Evolutionary conservation across 495 filamentous ascomycete genomes (phyloP).

Genomic region (Extremus antarcticus): DNA sequence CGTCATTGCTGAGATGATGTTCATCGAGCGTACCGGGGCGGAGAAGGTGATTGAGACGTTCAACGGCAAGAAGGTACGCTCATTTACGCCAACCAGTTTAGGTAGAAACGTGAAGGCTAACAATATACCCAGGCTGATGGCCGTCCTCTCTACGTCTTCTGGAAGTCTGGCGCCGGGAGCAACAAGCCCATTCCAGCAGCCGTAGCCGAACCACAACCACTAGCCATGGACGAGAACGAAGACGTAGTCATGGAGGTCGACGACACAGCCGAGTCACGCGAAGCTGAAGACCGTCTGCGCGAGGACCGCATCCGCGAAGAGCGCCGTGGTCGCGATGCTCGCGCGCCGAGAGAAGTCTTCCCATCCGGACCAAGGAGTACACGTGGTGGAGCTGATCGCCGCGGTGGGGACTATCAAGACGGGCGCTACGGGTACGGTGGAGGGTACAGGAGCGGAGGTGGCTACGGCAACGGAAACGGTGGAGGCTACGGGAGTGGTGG

Average conservation of each 20-base stretch:
- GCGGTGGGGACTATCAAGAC: slow-evolving; percentile 19
- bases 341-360: neutral
- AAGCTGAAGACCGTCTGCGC: slow-evolving; percentile 5
- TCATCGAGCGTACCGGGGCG: slow-evolving; percentile 64
- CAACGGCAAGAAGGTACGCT: slow-evolving; percentile 66
- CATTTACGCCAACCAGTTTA: too few species aligned
- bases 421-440: slow-evolving; percentile 23
- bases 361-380: slow-evolving; percentile 1
- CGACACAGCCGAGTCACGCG: slow-evolving; percentile 1
- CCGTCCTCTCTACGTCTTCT: slow-evolving; percentile 62
- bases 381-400: too few species aligned
- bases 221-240: neutral
- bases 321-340: slow-evolving; percentile 9
- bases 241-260: slow-evolving; percentile 30
- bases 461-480: too few species aligned
- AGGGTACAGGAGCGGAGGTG: neutral
- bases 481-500: neutral
- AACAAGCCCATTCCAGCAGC: neutral
- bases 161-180: neutral
- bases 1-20: slow-evolving; percentile 78
- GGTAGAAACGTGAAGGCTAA: too few species aligned
- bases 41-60: slow-evolving; percentile 74
- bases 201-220: neutral
- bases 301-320: slow-evolving; percentile 17
- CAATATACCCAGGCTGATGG: slow-evolving; percentile 60